Conservation (phyloP, 2,329 filamentous ascomycete genomes). For the Ramichloridium luteum region DNA sequence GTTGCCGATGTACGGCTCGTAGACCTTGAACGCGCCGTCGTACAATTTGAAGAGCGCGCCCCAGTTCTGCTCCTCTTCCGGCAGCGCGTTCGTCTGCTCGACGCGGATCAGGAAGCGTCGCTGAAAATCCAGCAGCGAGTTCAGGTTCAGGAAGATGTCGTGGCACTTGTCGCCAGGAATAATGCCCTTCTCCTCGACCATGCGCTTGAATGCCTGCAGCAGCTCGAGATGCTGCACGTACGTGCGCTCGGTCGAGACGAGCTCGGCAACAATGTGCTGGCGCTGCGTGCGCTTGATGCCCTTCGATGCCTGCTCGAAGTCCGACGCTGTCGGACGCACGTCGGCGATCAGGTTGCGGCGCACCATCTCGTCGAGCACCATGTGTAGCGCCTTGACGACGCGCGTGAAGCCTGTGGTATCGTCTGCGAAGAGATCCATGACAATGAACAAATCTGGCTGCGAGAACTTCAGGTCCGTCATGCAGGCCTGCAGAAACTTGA, state of each 20-base stretch:
- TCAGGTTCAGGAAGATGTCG: conserved; percentile 92
- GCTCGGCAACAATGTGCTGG: conserved; percentile 80
- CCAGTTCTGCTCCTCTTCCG: conserved; percentile 72
- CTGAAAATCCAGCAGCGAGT: conserved; percentile 88
- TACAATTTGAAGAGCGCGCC: conserved; percentile 79
- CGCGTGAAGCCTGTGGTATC: conserved; percentile 98
- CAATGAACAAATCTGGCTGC: conserved; percentile 75
- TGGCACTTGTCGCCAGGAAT: conserved; percentile 84
- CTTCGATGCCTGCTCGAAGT: conserved; percentile 36
- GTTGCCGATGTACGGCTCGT: conserved; percentile 95
- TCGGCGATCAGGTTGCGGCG: conserved; percentile 58
- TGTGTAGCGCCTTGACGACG: conserved; percentile 85
- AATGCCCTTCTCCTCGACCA: conserved; percentile 73
- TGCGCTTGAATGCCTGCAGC: conserved; percentile 80
- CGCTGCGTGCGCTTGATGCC: conserved; percentile 52
- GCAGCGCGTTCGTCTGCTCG: conserved; percentile 83
- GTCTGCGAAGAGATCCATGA: conserved; percentile 80
- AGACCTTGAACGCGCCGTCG: conserved; percentile 80
- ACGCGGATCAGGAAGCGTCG: conserved; percentile 89
- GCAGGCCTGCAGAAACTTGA: conserved; percentile 86
- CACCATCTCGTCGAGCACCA: conserved; percentile 77
- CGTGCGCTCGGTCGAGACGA: conserved; percentile 90
- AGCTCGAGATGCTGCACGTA: conserved; percentile 97
- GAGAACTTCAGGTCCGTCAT: conserved; percentile 69
- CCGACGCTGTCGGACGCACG: conserved; percentile 43